Base-by-base conservation (phyloP, 108 stramenopile species). In the Cyclostephanos tholiformis region DNA sequence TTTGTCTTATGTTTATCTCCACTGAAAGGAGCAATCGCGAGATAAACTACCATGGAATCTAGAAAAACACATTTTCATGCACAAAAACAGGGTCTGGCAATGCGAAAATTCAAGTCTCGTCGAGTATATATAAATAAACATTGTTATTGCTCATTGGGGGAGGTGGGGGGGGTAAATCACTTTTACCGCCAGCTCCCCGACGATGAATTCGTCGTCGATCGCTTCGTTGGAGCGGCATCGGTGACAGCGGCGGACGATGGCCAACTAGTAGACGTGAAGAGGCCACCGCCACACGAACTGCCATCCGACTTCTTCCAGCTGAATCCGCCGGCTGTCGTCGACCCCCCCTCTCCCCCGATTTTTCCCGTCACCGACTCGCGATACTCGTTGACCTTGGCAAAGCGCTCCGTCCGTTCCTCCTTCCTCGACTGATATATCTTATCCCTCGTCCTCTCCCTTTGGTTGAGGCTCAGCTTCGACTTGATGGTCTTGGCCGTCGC, bases 301-400 rank as follows among this genome's bases (percentile, higher is more conserved):
- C 27, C 27, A n/a, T 64, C 63, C 32, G 63, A 64, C n/a, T n/a
- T n/a, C 36, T 64, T 64, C 63, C 63, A 64, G 27, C 20, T 41
- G 26, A 64, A 64, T 8, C 65, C 38, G n/a, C 13, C 51, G 56
- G 32, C 16, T 56, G 16, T 23, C 32, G 9, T 51, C 13, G 52
- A 63, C 27, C n/a, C 76, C 17, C 20, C 49, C 17, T 67, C 53
- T 26, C 72, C 72, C 57, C 72, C 62, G 50, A 66, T 64, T 0
- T 0, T 64, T 27, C 71, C 62, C 26, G 59, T 71, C 55, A 78
- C 14, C 9, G 73, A 65, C 26, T 71, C 51, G 41, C 80, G 50
- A 65, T 81, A 81, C 44, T 75, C 63, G 52, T 81, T 81, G 0
- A 81, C 69, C 50, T 75, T 64, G 3, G 80, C 46, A 26, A 81